Conservation (phyloP, 2,329 filamentous ascomycete species). For the Trichoderma harzianum region DNA sequence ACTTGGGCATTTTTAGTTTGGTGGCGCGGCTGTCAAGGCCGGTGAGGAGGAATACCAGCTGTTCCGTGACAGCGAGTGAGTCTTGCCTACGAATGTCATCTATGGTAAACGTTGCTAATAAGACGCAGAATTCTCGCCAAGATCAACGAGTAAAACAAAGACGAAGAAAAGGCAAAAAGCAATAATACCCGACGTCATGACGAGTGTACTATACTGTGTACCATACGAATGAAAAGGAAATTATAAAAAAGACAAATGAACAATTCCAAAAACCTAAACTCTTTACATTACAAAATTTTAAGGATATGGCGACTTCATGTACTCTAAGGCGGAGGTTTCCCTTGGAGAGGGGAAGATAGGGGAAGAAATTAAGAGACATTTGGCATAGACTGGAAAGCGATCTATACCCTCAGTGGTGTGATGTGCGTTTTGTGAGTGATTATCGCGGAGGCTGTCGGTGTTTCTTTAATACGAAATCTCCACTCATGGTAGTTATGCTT, state of each 20-base stretch:
- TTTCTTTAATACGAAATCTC: conserved; percentile 25
- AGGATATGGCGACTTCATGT: background rate
- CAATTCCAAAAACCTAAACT: background rate
- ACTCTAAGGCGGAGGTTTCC: background rate
- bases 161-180: background rate
- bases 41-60: conserved; percentile 95
- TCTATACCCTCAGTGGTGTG: background rate
- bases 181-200: conserved; percentile 18
- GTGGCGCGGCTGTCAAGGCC: conserved; percentile 93
- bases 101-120: conserved; percentile 18
- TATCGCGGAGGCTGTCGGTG: conserved; percentile 14
- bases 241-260: background rate
- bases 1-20: conserved; percentile 58
- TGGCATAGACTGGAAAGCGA: conserved; percentile 8
- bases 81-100: conserved; percentile 27
- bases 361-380: background rate
- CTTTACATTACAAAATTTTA: background rate
- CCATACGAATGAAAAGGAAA: conserved; percentile 26
- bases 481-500: conserved; percentile 21
- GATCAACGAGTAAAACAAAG: conserved; percentile 83
- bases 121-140: conserved; percentile 82
- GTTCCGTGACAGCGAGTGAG: conserved; percentile 97
- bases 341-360: background rate
- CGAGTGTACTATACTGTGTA: conserved; percentile 37
- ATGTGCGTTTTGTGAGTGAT: conserved; percentile 17